A percentile compares a stretch with the other conserved stretches of the same genome.
These are phyloP conservation scores for Pythium oligandrum DNA, from an alignment of 352 stramenopile genomes.

Conservation along the genomic window DNA sequence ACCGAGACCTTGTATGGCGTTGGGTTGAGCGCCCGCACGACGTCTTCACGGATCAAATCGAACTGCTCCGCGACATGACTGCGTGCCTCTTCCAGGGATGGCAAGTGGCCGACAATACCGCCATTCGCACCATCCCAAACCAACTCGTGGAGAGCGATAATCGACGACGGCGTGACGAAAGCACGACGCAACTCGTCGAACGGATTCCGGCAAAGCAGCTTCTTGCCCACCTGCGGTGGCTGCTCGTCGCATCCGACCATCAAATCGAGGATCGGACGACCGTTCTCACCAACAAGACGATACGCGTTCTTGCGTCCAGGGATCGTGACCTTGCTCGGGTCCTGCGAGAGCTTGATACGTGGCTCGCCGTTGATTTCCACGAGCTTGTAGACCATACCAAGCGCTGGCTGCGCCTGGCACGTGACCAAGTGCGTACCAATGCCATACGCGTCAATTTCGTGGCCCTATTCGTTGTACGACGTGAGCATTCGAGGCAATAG, in stretches of 20 bases:
- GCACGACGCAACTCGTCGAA: constrained; percentile 94
- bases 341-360: constrained; percentile 98
- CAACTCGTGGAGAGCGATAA: constrained; percentile 88
- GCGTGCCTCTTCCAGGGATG: constrained; percentile 73
- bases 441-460: constrained; percentile 95
- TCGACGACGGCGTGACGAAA: constrained; percentile 89
- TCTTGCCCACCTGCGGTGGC: constrained; percentile 74
- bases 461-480: constrained; percentile 37
- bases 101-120: constrained; percentile 56
- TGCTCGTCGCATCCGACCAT: constrained; percentile 87
- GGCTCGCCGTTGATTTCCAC: constrained; percentile 95
- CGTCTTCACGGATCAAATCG: constrained; percentile 90
- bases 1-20: constrained; percentile 94
- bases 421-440: constrained; percentile 97
- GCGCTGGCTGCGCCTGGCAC: constrained; percentile 97
- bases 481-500: neutral
- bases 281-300: constrained; percentile 86
- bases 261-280: constrained; percentile 86
- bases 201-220: constrained; percentile 93
- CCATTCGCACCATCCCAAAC: constrained; percentile 89
- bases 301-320: constrained; percentile 89
- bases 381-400: constrained; percentile 99
- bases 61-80: constrained; percentile 91
- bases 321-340: constrained; percentile 95
- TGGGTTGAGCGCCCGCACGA: constrained; percentile 94